Evolutionary conservation across 1,139 yeast species (phyloP), one percentile per base, ranked within the genome.

Genomic region (Candida pseudocylindracea): DNA sequence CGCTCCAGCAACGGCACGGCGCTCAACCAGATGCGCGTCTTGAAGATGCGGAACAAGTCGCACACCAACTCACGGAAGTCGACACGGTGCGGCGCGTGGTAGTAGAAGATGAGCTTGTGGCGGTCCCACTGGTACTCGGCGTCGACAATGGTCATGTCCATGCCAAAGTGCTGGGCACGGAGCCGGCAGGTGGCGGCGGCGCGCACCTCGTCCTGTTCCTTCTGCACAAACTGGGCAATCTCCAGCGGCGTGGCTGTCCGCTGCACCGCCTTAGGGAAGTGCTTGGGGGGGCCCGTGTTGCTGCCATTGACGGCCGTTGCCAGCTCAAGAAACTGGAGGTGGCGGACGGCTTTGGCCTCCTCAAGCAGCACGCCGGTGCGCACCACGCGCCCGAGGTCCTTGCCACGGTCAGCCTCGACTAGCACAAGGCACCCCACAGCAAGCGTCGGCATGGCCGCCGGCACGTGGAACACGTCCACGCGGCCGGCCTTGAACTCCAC

Each of bases 351-450:
- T 92, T 95, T 37, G 2, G 65, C 65, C 45, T 79, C 74, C 41
- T 79, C 85, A 30, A 73, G 56, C 3, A 73, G 58, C 26, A 85
- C 67, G 37, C 66, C 61, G 39, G 78, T 61, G 41, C 70, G 72
- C 28, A 73, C 66, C 30, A 88, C 70, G 44, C 72, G 68, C 20
- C 95, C 96, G 40, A 88, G 56, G 54, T 88, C 98, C 34, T 78
- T 63, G 30, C 98, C 98, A 33, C 98, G 63, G 49, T 88, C 98
- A n/a, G 96, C 98, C 50, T 88, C 96, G 29, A 85, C 94, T 41
- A 85, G 73, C 10, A 88, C 94, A 46, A 83, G 63, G 48, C 83
- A 95, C 25, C 79, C 78, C 12, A 67, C 53, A 32, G 63, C 32
- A 30, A 40, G 33, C 10, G 38, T 38, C 43, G 57, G 51, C 33